A percentile compares a stretch with the other conserved stretches of the same genome.
Conservation (phyloP, 805 yeast genomes). For the Candida andamanensis region DNA sequence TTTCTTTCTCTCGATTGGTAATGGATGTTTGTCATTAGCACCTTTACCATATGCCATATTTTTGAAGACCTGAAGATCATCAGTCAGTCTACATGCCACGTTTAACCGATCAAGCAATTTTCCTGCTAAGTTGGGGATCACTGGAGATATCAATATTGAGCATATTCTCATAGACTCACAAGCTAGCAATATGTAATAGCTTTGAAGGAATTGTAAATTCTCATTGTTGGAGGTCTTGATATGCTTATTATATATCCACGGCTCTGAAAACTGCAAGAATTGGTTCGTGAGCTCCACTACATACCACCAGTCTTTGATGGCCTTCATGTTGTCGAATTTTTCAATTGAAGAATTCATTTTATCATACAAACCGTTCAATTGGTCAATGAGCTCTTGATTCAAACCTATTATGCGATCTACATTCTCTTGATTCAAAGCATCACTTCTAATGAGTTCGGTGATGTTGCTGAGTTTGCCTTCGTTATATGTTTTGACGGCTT, state of each 20-base stretch:
- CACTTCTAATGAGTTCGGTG: conserved; percentile 15
- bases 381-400: conserved; percentile 19
- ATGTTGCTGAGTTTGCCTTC: conserved; percentile 18
- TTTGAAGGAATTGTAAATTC: conserved; percentile 21
- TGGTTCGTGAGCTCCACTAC: conserved; percentile 56
- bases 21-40: conserved; percentile 47
- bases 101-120: conserved; percentile 58
- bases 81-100: conserved; percentile 45
- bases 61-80: conserved; percentile 47
- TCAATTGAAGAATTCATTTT: conserved; percentile 41
- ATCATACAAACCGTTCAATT: conserved; percentile 29
- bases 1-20: conserved; percentile 40
- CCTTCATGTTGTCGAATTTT: conserved; percentile 49
- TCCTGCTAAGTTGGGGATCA: conserved; percentile 62
- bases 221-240: conserved; percentile 15
- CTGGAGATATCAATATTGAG: conserved; percentile 63
- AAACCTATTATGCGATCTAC: conserved; percentile 11
- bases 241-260: conserved; percentile 57
- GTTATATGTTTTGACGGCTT: conserved; percentile 33
- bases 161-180: conserved; percentile 67
- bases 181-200: conserved; percentile 55
- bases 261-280: conserved; percentile 63
- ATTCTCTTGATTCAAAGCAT: conserved; percentile 9
- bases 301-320: conserved; percentile 56
- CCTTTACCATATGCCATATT: conserved; percentile 59